phyloP scores from a whole-genome alignment of 1,284 basidiomycete genomes.

The Cutaneotrichosporon cutaneum region DNA sequence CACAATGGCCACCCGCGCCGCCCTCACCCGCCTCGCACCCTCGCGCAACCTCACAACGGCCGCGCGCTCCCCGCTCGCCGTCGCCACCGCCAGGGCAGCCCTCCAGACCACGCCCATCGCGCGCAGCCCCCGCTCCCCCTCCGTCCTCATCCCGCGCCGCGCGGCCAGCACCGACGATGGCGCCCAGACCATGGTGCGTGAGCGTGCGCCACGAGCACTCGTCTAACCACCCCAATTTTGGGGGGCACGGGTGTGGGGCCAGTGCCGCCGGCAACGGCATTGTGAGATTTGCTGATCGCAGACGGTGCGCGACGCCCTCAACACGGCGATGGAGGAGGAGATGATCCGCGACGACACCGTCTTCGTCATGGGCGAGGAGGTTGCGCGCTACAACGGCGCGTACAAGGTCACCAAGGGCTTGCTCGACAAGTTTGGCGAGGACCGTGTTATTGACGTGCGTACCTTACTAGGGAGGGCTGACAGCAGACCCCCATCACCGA shows the following conservation, averaged over 20 bases:
- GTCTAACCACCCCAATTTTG: no score
- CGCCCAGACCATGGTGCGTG: conserved; percentile 46
- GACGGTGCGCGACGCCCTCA: conserved; percentile 98
- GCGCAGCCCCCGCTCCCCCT: conserved; percentile 35
- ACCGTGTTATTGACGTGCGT: conserved; percentile 82
- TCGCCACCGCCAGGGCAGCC: conserved; percentile 33
- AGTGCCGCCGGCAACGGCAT: conserved; percentile 20
- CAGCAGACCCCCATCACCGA: conserved; percentile 87
- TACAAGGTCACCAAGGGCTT: conserved; percentile 99
- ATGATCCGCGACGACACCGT: conserved; percentile 95
- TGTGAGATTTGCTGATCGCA: conserved; percentile 58
- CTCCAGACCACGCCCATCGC: conserved; percentile 45
- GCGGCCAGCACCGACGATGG: conserved; percentile 44
- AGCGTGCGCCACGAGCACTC: no score
- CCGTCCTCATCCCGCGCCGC: conserved; percentile 39
- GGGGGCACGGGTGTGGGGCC: no score
- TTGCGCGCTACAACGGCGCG: conserved; percentile 97
- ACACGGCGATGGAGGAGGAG: conserved; percentile 99
- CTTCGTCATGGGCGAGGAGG: conserved; percentile 96
- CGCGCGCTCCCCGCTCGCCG: conserved; percentile 46
- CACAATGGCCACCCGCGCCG: conserved; percentile 64
- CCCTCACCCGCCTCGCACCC: conserved; percentile 65
- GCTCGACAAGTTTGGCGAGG: conserved; percentile 98
- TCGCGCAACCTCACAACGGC: conserved; percentile 60
- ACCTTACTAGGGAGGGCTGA: neutral